Conservation (phyloP, 2,329 filamentous ascomycete species). For the Zarea fungicola region DNA sequence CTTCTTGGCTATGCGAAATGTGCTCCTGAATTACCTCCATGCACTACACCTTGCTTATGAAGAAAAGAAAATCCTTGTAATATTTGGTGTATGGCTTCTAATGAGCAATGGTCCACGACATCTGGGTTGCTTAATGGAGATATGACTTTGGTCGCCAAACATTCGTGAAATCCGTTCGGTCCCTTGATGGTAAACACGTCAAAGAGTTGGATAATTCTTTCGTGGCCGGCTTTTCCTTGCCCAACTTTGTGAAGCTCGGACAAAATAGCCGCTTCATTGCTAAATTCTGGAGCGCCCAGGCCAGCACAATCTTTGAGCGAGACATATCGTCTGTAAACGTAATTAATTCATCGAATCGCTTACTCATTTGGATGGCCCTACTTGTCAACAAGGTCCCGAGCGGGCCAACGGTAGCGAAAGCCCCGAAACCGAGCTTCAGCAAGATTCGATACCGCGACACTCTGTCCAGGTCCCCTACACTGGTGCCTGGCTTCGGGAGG, state of each 20-base stretch:
- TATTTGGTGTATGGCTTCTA: neutral
- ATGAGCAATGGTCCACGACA: neutral
- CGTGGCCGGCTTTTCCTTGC: neutral
- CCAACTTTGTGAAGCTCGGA: neutral
- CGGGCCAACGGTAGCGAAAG: neutral
- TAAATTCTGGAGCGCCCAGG: neutral
- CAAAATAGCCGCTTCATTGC: neutral
- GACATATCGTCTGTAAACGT: neutral
- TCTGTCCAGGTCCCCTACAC: neutral
- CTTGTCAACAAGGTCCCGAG: neutral
- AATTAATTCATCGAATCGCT: neutral
- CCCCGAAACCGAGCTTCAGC: neutral
- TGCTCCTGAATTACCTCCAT: neutral
- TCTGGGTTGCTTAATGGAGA: neutral
- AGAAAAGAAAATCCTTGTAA: constrained; percentile 3
- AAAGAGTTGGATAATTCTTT: neutral
- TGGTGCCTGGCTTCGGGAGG: neutral
- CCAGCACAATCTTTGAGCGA: neutral
- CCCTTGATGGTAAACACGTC: neutral
- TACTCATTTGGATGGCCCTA: neutral
- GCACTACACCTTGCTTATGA: neutral
- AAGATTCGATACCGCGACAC: neutral
- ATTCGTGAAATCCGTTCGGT: constrained; percentile 1
- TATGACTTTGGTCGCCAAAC: neutral
- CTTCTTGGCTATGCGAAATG: neutral